Evolutionary conservation across 2,329 filamentous ascomycete species (phyloP), one percentile per base, ranked within the genome.

Genomic region (Nothophoma quercina): DNA sequence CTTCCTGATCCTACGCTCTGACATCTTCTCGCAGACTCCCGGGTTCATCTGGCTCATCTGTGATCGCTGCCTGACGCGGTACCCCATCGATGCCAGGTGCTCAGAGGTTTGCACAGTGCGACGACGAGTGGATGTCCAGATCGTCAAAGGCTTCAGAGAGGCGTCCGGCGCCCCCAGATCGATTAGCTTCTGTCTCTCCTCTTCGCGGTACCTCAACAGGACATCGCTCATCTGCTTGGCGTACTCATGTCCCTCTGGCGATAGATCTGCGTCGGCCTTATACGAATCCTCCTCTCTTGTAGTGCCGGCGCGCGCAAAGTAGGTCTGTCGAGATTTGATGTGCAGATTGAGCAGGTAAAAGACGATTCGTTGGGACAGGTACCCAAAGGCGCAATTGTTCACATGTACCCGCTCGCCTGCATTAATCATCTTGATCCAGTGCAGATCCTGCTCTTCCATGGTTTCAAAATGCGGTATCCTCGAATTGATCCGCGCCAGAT

Each of bases 381-480:
- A 99, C 65, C 93, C 93, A 74, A 99, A 98, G 69, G 89, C 93
- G 72, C 95, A 90, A 63, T 98, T 97, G 78, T 99, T 99, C 76
- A 98, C 93, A 65, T 93, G 89, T 69, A 99, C 89, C 62, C 91
- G 87, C 69, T 93, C 87, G 35, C 95, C 95, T 7, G 95, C 95
- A 64, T 99, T 99, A 72, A 98, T 96, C 93, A 99, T 97, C 79
- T 96, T 97, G 78, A 99, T 93, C 77, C 93, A 99, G 73, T 98
- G 96, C 58, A 99, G 83, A 62, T 98, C 93, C 23, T 84, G 83
- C 74, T 99, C 95, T 66, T 93, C 85, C 92, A 99, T 98, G 1
- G 91, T 96, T 77, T 99, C 93, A 65, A 96, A 99, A 53, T 93
- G 88, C 16, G 95, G 95, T 54, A 99, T 99, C 63, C 95, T 91